Base-by-base conservation (phyloP, 2,329 filamentous ascomycete species). In the Coniochaeta hoffmannii region DNA sequence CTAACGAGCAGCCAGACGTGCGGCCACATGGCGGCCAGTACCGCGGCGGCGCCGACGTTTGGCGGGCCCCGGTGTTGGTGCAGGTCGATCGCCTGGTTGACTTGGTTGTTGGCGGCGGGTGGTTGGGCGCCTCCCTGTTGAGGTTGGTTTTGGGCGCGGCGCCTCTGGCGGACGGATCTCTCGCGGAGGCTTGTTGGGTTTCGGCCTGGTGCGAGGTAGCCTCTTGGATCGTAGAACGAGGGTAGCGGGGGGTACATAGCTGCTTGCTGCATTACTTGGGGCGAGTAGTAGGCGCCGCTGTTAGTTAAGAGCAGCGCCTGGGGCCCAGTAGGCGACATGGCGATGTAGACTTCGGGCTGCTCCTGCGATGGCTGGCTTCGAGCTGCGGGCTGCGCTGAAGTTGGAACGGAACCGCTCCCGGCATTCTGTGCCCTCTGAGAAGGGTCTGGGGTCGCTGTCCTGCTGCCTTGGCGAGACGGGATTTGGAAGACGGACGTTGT, bases 1-100 rank as follows among this genome's bases (percentile, higher is more conserved):
- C 83, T 77, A 34, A 82, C 69, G 1, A 85, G 61, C 53, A 86
- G 73, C 83, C 83, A 87, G 28, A 87, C 64, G 53, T 85, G 78
- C n/a, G 81, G 81, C 73, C 79, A 80, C n/a, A 82, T 54, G 15
- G 74, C 73, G 4, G 70, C 73, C 50, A 75, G 55, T 22, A 77
- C 57, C 17, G 73, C 69, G 2, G 64, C 70, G 0, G 67, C 66
- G 3, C 65, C 68, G 1, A 71, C 71, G 51, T 77, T 77, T 54
- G 70, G 72, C 8, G 66, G 68, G 52, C 74, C 75, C 35, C 67
- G 56, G 15, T 54, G 56, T 49, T 49, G 55, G 10, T 53, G 38
- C 53, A 31, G 41, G 12, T 46, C 19, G 57, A 30, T 22, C 46
- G 54, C 19, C 53, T 57, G 11, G n/a, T 46, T 32, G 46, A 34